Base-by-base conservation (phyloP, 2,329 filamentous ascomycete genomes). In the Cordyceps fumosorosea region DNA sequence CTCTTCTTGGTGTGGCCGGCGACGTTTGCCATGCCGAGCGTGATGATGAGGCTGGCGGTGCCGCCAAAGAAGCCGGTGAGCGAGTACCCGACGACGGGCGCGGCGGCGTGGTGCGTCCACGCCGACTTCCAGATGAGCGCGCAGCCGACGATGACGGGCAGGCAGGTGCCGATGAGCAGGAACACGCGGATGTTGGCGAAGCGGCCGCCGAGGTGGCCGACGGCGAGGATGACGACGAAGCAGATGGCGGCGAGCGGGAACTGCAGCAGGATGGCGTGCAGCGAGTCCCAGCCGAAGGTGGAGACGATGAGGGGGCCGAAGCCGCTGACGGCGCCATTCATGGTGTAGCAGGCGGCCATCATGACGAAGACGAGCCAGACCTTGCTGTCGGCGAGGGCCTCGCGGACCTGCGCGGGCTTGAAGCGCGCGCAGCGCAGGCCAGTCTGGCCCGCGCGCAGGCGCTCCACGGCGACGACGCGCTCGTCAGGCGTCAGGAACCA, bases 1-100 rank as follows among this genome's bases (percentile, higher is more conserved):
- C 85, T 89, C 78, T 91, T 91, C 76, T 92, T 92, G 0, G 89
- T 91, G 26, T 89, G 83, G 0, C 89, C 89, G 0, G 89, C 88
- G 0, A 91, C 87, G 66, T 92, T 92, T 12, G 84, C 83, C 78
- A 81, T 81, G 40, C 79, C 79, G 6, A 83, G 65, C 0, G 78
- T 79, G 65, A 84, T 80, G 58, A 78, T 76, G 48, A 83, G 75
- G 50, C 84, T 87, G 0, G 89, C 88, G 0, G 89, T 87, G 0
- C 84, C 85, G 0, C 88, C 88, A 65, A 91, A 91, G 66, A 87
- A 89, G 0, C 89, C 89, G 2, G 87, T 88, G 42, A 92, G 81
- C 0, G 85, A 84, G 70, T 91, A 92, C 0, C 89, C 89, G 0
- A 84, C 81, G 0, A 92, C 85, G 0, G 89, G 89, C 0, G 84